Evolutionary conservation across 2,329 filamentous ascomycete genomes (phyloP), one percentile per base, ranked within the genome.

Genomic region (Hypocreales sp.): DNA sequence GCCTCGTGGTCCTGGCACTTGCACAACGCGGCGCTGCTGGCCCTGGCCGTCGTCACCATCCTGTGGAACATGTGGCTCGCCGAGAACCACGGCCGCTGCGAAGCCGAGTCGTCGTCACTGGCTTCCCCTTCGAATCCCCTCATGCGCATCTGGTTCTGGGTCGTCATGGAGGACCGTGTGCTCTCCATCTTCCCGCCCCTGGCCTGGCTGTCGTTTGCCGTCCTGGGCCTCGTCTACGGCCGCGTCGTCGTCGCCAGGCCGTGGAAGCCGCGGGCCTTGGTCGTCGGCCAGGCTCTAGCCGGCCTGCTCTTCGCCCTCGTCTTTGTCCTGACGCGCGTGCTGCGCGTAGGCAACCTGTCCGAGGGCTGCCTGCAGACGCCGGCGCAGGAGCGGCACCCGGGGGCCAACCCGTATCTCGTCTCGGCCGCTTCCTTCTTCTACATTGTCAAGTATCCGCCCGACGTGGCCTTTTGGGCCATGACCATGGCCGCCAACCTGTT

Each of bases 1-100:
- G 22, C 35, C 15, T 19, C 32, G 3, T 5, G 55, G 0, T 56
- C 58, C 2, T 60, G 55, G 55, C 53, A 56, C 21, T 7, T 49
- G 1, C 54, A 58, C 34, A 62, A 61, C 31, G 30, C 28, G 3
- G 8, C 51, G 8, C 41, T 62, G 5, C 27, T 53, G 4, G 35
- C 35, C 2, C 32, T 60, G 9, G 41, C 41, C 6, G 19, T 47
- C 2, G 35, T 60, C 5, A 47, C 57, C 2, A 59, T 60, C 13
- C 57, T 47, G 41, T 62, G 58, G 58, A 62, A 62, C 29, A 45
- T 56, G 14, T 60, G 57, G 58, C 39, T 61, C 2, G 59, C 58
- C 2, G 49, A 50, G 0, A 48, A 44, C 10, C 40, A 47, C 21
- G 58, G 55, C 14, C 43, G 49, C 33, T 61, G 58, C 28, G 28